Evolutionary conservation across 1,284 basidiomycete species (phyloP), one percentile per base, ranked within the genome.

Genomic region (Ganoderma lucidum): DNA sequence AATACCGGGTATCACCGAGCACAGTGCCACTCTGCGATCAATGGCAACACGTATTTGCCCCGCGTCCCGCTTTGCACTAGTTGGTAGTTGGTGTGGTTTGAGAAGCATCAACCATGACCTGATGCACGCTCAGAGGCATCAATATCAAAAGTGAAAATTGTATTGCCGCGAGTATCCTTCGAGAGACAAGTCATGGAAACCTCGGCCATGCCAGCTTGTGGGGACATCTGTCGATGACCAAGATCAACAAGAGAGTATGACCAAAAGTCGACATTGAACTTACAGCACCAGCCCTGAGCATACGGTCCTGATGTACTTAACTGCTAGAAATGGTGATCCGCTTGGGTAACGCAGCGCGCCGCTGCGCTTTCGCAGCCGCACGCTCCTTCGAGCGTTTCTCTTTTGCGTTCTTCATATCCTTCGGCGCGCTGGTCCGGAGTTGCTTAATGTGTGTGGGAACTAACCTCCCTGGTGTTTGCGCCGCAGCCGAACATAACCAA

Each of bases 391-490:
- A 78, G 66, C 94, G 86, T 67, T 83, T 78, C 67, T 89, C 86
- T 78, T 93, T 96, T 51, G 90, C 88, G 32, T 83, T 86, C 74
- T 87, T 91, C 84, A 93, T 90, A 76, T 97, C 93, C 74, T 87
- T 90, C 0, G 96, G 96, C 1, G 89, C 87, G 30, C 90, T 90
- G 0, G 95, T 97, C 30, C 87, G 87, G n/a, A 96, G 80, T 70
- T 96, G 95, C 78, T 97, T 97, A 77, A 96, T 86, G 75, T 94
- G 92, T 0, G 95, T 93, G 5, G 92, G 90, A 51, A 93, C 83
- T n/a, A 90, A 80, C 35, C 77, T 70, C 63, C 64, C 72, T 64
- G 64, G 37, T 53, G 56, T 65, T 23, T 39, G 66, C 9, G 44
- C 62, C 23, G 68, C n/a, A 9, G 74, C 72, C 28, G 76, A 77